Percentiles rank a stretch among this genome's conserved stretches.
Evolutionary conservation across 75 land plant genomes (phyloP).

Genomic region (Cupressus sempervirens): DNA sequence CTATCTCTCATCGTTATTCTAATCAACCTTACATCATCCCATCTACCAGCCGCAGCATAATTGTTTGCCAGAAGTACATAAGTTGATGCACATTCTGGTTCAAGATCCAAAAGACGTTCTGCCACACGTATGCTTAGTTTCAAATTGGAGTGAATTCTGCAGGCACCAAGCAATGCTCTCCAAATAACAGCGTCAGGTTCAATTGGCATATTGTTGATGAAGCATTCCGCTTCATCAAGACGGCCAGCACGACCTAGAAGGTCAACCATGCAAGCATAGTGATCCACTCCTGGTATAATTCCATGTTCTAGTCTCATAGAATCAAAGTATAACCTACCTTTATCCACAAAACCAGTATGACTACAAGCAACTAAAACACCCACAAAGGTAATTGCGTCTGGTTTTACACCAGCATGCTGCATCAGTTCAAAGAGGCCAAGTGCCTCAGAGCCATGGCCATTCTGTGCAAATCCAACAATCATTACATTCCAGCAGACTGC

Average conservation of each 20-base stretch:
- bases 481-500: constrained; percentile 13
- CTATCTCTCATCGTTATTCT: neutral
- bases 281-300: constrained; percentile 8
- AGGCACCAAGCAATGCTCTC: constrained; percentile 11
- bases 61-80: constrained; percentile 8
- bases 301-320: constrained; percentile 5
- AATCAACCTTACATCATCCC: constrained; percentile 3
- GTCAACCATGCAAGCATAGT: constrained; percentile 23
- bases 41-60: constrained; percentile 14
- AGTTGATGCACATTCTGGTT: constrained; percentile 2
- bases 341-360: constrained; percentile 9
- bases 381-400: constrained; percentile 8
- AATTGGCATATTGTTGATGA: constrained; percentile 8
- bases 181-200: neutral
- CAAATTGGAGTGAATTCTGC: neutral
- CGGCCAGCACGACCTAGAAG: constrained; percentile 13
- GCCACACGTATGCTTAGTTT: neutral
- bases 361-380: constrained; percentile 16
- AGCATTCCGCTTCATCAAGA: constrained; percentile 14
- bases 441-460: constrained; percentile 9
- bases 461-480: constrained; percentile 15
- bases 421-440: constrained; percentile 4
- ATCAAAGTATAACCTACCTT: neutral
- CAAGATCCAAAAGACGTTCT: constrained; percentile 2
- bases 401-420: neutral